Evolutionary conservation across 441 rosid genomes (phyloP).

Genomic region (Pelargonium australe): DNA sequence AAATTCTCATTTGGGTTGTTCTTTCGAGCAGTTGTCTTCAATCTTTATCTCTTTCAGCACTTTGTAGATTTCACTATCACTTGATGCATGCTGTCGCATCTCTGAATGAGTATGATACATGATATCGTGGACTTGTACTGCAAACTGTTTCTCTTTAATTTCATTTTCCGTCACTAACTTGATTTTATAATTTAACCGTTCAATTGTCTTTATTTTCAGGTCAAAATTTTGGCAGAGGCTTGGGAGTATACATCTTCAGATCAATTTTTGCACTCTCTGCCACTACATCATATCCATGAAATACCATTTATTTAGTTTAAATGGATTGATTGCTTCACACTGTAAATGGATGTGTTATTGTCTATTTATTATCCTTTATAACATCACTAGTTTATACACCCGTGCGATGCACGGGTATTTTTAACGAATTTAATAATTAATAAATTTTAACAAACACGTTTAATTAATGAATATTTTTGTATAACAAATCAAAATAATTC

Average conservation of each 20-base stretch:
- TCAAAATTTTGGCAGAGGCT: conserved; percentile 68
- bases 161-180: conserved; percentile 7
- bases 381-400: too few species aligned
- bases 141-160: conserved; percentile 10
- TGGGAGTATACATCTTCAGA: conserved; percentile 86
- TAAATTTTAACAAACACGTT: too few species aligned
- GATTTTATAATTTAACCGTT: conserved; percentile 8
- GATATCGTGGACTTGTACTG: not conserved
- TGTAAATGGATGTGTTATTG: conserved; percentile 9
- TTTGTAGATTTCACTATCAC: not conserved
- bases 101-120: not conserved
- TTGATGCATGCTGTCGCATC: not conserved
- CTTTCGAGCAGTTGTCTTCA: not conserved
- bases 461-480: too few species aligned
- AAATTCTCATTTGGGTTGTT: too few species aligned
- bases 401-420: too few species aligned
- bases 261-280: conserved; percentile 85
- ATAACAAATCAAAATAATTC: too few species aligned
- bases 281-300: conserved; percentile 83
- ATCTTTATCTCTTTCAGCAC: not conserved
- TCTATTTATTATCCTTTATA: not conserved
- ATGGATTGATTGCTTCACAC: not conserved
- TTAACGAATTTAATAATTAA: too few species aligned
- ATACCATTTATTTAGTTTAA: conserved; percentile 9
- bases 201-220: conserved; percentile 45